Base-by-base conservation (phyloP, 2,329 filamentous ascomycete genomes). In the Trichoderma oligosporum region DNA sequence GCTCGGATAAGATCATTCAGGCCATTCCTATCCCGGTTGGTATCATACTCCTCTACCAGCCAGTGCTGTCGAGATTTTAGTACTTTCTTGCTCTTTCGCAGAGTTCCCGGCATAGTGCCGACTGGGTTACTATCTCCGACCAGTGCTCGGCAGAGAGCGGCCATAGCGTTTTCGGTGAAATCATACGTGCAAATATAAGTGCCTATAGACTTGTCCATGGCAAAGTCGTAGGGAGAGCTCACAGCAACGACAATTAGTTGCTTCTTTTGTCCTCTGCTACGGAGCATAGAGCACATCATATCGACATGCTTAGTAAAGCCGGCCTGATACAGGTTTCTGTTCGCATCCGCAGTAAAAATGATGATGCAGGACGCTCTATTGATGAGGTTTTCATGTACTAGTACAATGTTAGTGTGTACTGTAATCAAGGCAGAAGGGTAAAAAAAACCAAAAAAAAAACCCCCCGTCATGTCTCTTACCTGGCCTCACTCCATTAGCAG, bases 151-250 rank as follows among this genome's bases (percentile, higher is more conserved):
- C 95, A 90, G 4, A 96, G 76, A 1, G 91, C 89, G 60, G 88
- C 86, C 75, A 97, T 83, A 16, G 93, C 91, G 7, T 89, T 93
- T 65, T 97, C 93, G 0, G 93, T 97, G 67, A 96, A 97, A 73
- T 97, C 92, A 70, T 95, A 97, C 0, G 92, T 96, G 76, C 93
- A 97, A 38, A 97, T 82, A 66, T 97, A 97, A 1, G 92, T 96
- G 5, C 89, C 89, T 38, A 97, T 93, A 1, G 85, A 85, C 62
- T 88, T 87, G 67, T 97, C 93, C 82, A 93, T 91, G 42, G 91
- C 91, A 70, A 97, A 97, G 70, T 97, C 93, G 71, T 97, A 97
- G 0, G 93, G 93, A 1, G 92, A 97, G 72, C 91, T 96, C 63
- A 96, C 92, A 1, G 93, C 89, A 7, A 97, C 88, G 3, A 97